Percentiles rank a stretch among this genome's conserved stretches.
Conservation (phyloP, 169 alveolate genomes). For the Plasmodium berghei region DNA sequence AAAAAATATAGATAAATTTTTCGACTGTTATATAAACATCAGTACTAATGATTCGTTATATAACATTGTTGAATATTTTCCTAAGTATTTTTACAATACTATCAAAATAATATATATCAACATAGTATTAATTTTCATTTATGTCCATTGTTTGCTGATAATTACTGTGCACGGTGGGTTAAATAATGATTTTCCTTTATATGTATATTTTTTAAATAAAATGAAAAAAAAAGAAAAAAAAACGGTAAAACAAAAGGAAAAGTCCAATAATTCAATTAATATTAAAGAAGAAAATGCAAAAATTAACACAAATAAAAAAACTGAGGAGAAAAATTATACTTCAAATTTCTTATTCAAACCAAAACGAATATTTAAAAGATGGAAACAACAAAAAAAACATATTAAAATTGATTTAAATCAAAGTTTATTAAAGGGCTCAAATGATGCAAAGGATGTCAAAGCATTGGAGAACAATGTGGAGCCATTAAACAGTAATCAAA, state of each 20-base stretch:
- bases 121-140: constrained; percentile 52
- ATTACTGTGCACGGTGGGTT: constrained; percentile 70
- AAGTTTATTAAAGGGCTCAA: constrained; percentile 13
- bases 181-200: constrained; percentile 61
- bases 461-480: constrained; percentile 20
- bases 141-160: constrained; percentile 31
- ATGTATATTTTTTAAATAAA: constrained; percentile 63
- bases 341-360: constrained; percentile 59
- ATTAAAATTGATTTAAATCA: constrained; percentile 36
- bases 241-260: constrained; percentile 12
- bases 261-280: constrained; percentile 15
- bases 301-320: constrained; percentile 17
- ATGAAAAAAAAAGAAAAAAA: constrained; percentile 43
- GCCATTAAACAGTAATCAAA: neutral
- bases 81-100: constrained; percentile 37
- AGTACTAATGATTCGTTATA: constrained; percentile 7
- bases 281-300: constrained; percentile 11
- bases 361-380: constrained; percentile 31
- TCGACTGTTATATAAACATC: too few species aligned
- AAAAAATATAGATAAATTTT: neutral
- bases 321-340: constrained; percentile 54
- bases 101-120: constrained; percentile 50
- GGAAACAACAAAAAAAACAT: constrained; percentile 63
- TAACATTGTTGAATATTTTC: constrained; percentile 59
- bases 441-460: neutral